A percentile compares a stretch with the other conserved stretches of the same genome.
These are phyloP conservation scores for Wickerhamiella galacta DNA, from an alignment of 805 yeast species.

Conservation along the genomic window DNA sequence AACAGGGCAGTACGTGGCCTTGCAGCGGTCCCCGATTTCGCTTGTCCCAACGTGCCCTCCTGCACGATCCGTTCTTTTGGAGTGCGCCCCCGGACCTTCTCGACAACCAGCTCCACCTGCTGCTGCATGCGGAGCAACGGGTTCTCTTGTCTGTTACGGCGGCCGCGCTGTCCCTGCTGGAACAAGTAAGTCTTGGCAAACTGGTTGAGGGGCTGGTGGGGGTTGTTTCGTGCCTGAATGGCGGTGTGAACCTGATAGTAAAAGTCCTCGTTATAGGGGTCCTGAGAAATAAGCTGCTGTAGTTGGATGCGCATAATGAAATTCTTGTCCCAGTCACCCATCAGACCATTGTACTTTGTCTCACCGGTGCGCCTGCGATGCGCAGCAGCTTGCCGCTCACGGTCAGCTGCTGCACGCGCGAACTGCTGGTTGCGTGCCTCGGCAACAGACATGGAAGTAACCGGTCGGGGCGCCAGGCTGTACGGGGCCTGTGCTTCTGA, in stretches of 20 bases:
- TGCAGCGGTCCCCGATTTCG: slow-evolving; percentile 7
- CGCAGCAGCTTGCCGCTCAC: slow-evolving; percentile 11
- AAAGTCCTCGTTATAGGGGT: slow-evolving; percentile 93
- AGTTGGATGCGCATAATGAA: slow-evolving; percentile 87
- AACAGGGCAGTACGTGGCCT: slow-evolving; percentile 20
- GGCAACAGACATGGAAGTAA: slow-evolving; percentile 12
- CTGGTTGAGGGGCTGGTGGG: slow-evolving; percentile 44
- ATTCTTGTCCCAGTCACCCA: slow-evolving; percentile 95
- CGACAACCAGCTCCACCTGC: slow-evolving; percentile 91
- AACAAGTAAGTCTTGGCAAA: slow-evolving; percentile 85
- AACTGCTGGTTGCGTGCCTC: slow-evolving; percentile 9
- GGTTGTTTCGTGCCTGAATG: slow-evolving; percentile 38
- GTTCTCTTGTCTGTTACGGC: slow-evolving; percentile 20
- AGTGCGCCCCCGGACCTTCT: slow-evolving; percentile 70
- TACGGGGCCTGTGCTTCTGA: too few relatives aligned
- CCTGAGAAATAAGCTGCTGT: slow-evolving; percentile 90
- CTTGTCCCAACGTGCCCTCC: slow-evolving; percentile 69
- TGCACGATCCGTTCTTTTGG: slow-evolving; percentile 43
- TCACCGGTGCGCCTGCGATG: slow-evolving; percentile 41
- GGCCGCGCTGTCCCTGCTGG: slow-evolving; percentile 72
- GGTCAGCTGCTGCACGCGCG: slow-evolving; percentile 11
- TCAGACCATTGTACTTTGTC: slow-evolving; percentile 67
- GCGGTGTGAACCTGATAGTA: slow-evolving; percentile 84
- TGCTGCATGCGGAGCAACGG: slow-evolving; percentile 96
- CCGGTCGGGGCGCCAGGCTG: too few relatives aligned